Percentiles rank a stretch among this genome's conserved stretches.
Conservation (phyloP, 177 flowering plant genomes). For the Vitis hybrid region DNA sequence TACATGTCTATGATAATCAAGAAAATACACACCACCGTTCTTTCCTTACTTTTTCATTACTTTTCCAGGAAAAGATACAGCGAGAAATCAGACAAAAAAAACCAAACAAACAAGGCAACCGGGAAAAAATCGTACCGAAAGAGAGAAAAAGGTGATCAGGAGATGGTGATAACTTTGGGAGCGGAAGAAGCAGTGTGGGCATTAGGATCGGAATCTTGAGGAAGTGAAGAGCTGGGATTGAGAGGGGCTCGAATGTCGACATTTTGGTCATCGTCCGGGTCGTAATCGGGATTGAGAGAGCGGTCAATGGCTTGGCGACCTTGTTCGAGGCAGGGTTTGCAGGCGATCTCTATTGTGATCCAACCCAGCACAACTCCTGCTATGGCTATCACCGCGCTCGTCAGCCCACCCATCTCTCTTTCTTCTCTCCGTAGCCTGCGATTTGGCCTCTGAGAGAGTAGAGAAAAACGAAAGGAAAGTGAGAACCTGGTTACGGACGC, state of each 20-base stretch:
- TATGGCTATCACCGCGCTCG: constrained; percentile 76
- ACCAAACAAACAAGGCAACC: too few relatives aligned
- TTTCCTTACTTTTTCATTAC: too few relatives aligned
- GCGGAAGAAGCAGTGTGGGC: constrained; percentile 1
- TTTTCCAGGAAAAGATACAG: too few relatives aligned
- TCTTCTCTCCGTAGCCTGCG: constrained; percentile 10
- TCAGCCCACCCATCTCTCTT: constrained; percentile 63
- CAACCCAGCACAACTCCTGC: constrained; percentile 74
- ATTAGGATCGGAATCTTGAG: constrained; percentile 1
- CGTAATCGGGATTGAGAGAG: constrained; percentile 82
- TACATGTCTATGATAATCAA: too few relatives aligned
- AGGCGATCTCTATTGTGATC: constrained; percentile 91
- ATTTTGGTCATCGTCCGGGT: constrained; percentile 63
- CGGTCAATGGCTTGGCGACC: constrained; percentile 93
- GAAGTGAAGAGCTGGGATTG: constrained; percentile 17
- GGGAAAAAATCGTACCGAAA: too few relatives aligned
- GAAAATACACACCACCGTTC: too few relatives aligned
- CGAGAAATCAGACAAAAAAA: too few relatives aligned
- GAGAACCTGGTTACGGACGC: too few relatives aligned
- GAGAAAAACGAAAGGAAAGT: neutral
- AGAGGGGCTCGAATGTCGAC: constrained; percentile 51
- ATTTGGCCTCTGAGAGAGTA: constrained; percentile 2
- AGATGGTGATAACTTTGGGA: constrained; percentile 6
- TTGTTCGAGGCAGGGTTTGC: constrained; percentile 92
- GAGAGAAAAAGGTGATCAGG: constrained; percentile 4